Conservation (phyloP, 495 filamentous ascomycete genomes). For the Hapsidospora chrysogenum region DNA sequence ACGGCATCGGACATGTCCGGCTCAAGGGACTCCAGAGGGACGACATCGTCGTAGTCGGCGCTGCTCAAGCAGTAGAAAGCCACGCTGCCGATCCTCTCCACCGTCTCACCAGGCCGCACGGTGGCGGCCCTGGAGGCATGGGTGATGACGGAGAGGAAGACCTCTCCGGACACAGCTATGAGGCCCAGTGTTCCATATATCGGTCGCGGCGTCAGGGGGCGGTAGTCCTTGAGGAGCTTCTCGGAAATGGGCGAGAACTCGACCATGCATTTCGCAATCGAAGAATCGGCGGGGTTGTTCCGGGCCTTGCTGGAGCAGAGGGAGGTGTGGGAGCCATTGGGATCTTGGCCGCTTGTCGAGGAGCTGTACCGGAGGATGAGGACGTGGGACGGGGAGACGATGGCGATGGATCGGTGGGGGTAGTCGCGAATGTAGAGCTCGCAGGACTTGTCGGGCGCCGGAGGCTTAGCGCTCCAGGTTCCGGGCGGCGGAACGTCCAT, state of each 20-base stretch:
- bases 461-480: constrained; percentile 5
- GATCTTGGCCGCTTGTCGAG: constrained; percentile 31
- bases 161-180: constrained; percentile 68
- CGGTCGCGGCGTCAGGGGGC: constrained; percentile 49
- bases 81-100: constrained; percentile 72
- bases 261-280: constrained; percentile 52
- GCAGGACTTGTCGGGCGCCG: constrained; percentile 26
- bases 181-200: constrained; percentile 82
- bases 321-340: constrained; percentile 33
- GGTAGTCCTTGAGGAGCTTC: constrained; percentile 55
- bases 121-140: constrained; percentile 60
- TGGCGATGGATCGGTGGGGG: constrained; percentile 69
- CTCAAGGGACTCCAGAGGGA: constrained; percentile 35
- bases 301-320: constrained; percentile 22
- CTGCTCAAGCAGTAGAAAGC: constrained; percentile 88
- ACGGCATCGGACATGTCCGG: constrained; percentile 20
- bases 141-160: constrained; percentile 86
- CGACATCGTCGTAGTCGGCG: constrained; percentile 64
- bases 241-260: constrained; percentile 57
- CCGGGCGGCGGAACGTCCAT: constrained; percentile 17
- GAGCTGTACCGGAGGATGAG: constrained; percentile 66
- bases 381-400: constrained; percentile 60
- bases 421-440: constrained; percentile 55
- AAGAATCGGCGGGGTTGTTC: constrained; percentile 19
- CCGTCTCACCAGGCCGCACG: constrained; percentile 70